These are phyloP conservation scores for Diaporthe destruens DNA, from an alignment of 2,329 filamentous ascomycete species.

Conservation along the genomic window DNA sequence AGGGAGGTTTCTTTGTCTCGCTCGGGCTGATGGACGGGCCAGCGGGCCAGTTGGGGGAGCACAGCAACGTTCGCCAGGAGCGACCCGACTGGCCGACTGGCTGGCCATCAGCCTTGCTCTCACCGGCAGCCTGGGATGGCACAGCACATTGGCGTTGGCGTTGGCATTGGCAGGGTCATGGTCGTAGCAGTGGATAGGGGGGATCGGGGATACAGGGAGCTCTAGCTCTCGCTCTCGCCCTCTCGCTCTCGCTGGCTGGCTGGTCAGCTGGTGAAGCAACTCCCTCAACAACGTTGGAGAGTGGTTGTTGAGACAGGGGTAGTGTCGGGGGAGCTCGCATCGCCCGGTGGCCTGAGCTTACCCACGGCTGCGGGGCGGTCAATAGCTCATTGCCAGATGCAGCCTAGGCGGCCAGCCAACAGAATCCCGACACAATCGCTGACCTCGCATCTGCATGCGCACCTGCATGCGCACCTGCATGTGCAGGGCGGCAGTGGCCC, in stretches of 20 bases:
- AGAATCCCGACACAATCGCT: slow-evolving; percentile 18
- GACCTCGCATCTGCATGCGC: too few species aligned
- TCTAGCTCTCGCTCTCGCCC: too few species aligned
- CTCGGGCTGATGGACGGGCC: neutral
- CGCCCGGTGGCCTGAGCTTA: slow-evolving; percentile 16
- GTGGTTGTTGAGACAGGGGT: slow-evolving; percentile 27
- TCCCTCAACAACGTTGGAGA: slow-evolving; percentile 33
- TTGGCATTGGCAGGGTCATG: neutral
- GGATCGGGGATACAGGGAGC: slow-evolving; percentile 5
- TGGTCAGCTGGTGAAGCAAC: neutral
- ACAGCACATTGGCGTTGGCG: neutral
- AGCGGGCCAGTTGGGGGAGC: neutral
- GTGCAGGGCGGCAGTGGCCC: slow-evolving; percentile 38
- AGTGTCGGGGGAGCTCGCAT: slow-evolving; percentile 15
- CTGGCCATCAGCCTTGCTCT: slow-evolving; percentile 21
- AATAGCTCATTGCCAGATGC: slow-evolving; percentile 38
- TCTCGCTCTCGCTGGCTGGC: too few species aligned
- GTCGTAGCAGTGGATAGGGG: slow-evolving; percentile 14
- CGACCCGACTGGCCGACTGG: neutral
- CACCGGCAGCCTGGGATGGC: neutral
- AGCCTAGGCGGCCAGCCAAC: slow-evolving; percentile 33
- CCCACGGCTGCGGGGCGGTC: slow-evolving; percentile 34
- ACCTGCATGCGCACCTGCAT: neutral
- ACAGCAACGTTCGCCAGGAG: slow-evolving; percentile 2
- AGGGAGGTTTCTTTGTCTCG: slow-evolving; percentile 17